Conservation (phyloP, 139 green algal species). For the Deuterostichococcus epilithicus region DNA sequence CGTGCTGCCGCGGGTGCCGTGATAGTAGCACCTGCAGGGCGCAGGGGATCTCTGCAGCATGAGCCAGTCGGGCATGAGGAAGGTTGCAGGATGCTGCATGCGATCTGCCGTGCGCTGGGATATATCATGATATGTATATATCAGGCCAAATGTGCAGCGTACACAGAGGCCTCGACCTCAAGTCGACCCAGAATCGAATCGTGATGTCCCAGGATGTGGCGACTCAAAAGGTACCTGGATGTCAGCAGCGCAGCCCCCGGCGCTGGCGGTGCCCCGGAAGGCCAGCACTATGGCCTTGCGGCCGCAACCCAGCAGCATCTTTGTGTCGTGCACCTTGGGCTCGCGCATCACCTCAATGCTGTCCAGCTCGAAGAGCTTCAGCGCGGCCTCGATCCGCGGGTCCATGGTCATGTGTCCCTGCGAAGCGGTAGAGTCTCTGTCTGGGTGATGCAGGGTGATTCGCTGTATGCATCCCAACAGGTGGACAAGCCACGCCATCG, state of each 20-base stretch:
- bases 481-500: not conserved
- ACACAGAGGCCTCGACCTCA: not conserved
- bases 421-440: no score
- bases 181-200: no score
- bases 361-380: not conserved
- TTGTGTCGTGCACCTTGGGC: slow-evolving; percentile 12
- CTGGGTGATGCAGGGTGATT: no score
- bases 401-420: not conserved
- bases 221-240: slow-evolving; percentile 16
- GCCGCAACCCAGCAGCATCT: slow-evolving; percentile 17
- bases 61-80: no score
- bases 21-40: not conserved
- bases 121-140: no score
- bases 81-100: no score
- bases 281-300: slow-evolving; percentile 8
- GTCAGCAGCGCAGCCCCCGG: slow-evolving; percentile 13
- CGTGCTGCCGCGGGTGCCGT: not conserved
- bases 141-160: no score
- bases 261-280: slow-evolving; percentile 18
- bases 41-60: no score
- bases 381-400: not conserved
- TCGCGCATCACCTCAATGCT: slow-evolving; percentile 1
- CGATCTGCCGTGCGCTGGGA: no score
- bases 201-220: no score
- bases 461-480: not conserved